These are phyloP conservation scores for Diplodia corticola DNA, from an alignment of 2,329 filamentous ascomycete genomes.

Conservation along the genomic window DNA sequence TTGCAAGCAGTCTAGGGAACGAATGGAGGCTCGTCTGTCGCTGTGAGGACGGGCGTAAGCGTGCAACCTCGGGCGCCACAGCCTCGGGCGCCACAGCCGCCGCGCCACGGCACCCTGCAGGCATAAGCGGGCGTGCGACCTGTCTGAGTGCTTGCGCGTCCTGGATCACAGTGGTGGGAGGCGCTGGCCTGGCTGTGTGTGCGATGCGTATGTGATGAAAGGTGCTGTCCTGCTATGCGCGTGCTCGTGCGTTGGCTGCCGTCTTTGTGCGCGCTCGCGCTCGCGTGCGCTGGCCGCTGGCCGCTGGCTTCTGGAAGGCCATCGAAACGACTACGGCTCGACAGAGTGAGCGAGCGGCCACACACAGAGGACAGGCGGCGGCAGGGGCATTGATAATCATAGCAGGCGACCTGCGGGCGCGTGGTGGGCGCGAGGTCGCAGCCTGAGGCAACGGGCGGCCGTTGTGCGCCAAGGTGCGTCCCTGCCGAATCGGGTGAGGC, in stretches of 20 bases:
- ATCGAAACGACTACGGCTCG: background rate
- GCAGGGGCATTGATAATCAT: background rate
- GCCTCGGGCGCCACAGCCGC: conserved; percentile 3
- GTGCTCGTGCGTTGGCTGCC: background rate
- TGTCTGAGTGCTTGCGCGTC: background rate
- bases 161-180: background rate
- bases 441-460: conserved; percentile 3
- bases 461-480: conserved; percentile 21
- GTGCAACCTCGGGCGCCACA: background rate
- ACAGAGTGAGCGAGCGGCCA: background rate
- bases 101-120: background rate
- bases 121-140: background rate
- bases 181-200: background rate
- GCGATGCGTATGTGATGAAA: background rate
- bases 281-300: background rate
- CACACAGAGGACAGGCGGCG: background rate
- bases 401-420: background rate
- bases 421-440: background rate
- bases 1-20: background rate
- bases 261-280: background rate
- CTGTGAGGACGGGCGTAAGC: background rate
- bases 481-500: conserved; percentile 22
- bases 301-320: background rate
- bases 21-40: background rate
- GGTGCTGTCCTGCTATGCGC: background rate